Evolutionary conservation across 345 rosid species (phyloP).

Genomic region (Gossypium herbaceum): DNA sequence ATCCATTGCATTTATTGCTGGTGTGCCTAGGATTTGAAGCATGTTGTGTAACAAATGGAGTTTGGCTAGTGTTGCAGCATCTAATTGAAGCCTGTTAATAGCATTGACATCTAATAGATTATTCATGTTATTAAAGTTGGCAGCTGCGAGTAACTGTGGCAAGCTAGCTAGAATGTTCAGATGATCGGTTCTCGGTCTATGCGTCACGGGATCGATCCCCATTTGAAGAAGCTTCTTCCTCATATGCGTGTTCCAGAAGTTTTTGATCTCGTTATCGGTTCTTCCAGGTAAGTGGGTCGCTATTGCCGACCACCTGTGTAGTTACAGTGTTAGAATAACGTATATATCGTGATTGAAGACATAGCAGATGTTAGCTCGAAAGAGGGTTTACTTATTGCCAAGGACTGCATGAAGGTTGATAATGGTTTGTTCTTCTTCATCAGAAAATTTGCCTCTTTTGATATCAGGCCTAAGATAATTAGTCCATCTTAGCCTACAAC

Average conservation of each 20-base stretch:
- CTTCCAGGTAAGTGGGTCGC: conserved; percentile 69
- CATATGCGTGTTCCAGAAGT: conserved; percentile 77
- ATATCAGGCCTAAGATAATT: conserved; percentile 80
- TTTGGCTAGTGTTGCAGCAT: conserved; percentile 51
- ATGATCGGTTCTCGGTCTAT: conserved; percentile 64
- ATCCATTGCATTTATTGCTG: background rate
- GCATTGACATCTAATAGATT: background rate
- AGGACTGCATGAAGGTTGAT: conserved; percentile 64
- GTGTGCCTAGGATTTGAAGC: too few species aligned
- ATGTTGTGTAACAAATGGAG: conserved; percentile 47
- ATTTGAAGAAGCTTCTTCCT: conserved; percentile 74
- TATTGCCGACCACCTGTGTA: conserved; percentile 72
- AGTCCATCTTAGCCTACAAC: conserved; percentile 78
- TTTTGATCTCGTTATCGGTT: conserved; percentile 77
- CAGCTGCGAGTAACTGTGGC: conserved; percentile 53
- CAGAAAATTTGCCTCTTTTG: conserved; percentile 64
- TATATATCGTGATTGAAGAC: too few species aligned
- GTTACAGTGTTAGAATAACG: too few species aligned
- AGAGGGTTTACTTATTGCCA: conserved; percentile 58
- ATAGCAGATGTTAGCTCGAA: background rate
- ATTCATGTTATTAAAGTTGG: conserved; percentile 36
- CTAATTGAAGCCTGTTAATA: conserved; percentile 35
- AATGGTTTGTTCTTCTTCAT: conserved; percentile 68
- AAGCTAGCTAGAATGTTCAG: conserved; percentile 39
- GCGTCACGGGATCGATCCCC: conserved; percentile 84